These are phyloP conservation scores for Cutaneotrichosporon arboriforme DNA, from an alignment of 1,284 basidiomycete genomes.

Conservation along the genomic window DNA sequence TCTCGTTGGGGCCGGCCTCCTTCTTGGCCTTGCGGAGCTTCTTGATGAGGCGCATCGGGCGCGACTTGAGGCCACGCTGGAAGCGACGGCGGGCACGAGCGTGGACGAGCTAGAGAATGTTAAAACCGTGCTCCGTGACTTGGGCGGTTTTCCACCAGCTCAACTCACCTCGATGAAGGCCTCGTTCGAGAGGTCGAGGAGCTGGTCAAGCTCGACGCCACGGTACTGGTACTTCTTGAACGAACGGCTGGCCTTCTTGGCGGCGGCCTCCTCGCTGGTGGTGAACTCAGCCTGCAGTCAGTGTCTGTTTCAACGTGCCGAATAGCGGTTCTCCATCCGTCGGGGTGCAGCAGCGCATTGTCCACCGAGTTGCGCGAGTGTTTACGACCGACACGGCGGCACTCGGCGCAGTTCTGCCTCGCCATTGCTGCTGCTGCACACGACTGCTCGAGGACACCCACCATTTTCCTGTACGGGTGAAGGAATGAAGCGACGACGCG, in stretches of 20 bases:
- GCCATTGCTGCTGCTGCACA: neutral
- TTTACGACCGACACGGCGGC: neutral
- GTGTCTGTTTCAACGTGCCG: neutral
- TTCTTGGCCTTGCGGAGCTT: constrained; percentile 99
- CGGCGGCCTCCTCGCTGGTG: constrained; percentile 81
- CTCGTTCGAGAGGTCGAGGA: constrained; percentile 93
- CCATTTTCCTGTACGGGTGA: constrained; percentile 5
- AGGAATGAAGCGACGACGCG: too few relatives aligned
- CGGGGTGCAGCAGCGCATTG: too few relatives aligned
- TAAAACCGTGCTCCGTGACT: neutral
- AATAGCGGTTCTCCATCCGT: neutral
- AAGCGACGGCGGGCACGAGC: constrained; percentile 98
- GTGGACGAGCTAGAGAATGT: constrained; percentile 74
- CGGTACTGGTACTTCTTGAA: constrained; percentile 99
- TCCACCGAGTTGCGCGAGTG: too few relatives aligned
- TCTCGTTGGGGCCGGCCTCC: constrained; percentile 96
- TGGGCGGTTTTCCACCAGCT: neutral
- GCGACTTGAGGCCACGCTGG: constrained; percentile 97
- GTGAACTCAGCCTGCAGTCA: constrained; percentile 54
- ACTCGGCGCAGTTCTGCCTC: neutral
- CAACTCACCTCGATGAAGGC: constrained; percentile 55
- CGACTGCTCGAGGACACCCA: neutral
- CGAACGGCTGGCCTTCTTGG: constrained; percentile 94
- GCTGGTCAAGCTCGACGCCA: constrained; percentile 93
- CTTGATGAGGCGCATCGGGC: constrained; percentile 98